phyloP scores from a whole-genome alignment of 2,329 filamentous ascomycete species.

The Alternaria metachromatica region DNA sequence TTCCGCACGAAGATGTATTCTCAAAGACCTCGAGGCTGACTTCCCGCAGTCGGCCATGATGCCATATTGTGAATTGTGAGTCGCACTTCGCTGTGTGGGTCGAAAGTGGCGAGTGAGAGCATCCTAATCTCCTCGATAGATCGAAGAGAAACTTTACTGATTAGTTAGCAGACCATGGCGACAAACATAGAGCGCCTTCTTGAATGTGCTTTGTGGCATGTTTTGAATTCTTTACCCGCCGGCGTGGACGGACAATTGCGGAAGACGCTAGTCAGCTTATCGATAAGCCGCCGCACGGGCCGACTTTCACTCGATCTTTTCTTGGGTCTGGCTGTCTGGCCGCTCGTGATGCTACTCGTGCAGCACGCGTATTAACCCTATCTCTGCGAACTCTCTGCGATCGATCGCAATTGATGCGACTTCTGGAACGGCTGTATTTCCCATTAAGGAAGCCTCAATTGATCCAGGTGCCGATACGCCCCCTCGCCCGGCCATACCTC shows the following conservation, averaged over 20 bases:
- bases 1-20: background rate
- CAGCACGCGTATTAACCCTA: background rate
- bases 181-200: background rate
- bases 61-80: background rate
- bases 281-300: conserved; percentile 12
- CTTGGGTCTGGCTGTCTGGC: background rate
- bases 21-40: background rate
- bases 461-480: background rate
- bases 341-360: background rate
- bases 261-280: conserved; percentile 2
- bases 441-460: background rate
- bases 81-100: background rate
- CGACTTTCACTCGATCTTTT: conserved; percentile 1
- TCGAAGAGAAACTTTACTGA: background rate
- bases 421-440: background rate
- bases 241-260: background rate
- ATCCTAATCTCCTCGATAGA: background rate
- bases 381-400: background rate
- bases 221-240: background rate
- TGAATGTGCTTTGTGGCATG: background rate
- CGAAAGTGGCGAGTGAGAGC: background rate
- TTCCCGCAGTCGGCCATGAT: background rate
- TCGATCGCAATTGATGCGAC: conserved; percentile 5
- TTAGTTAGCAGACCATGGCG: background rate
- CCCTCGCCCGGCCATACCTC: background rate